Conservation (phyloP, 176 grass and related monocot genomes). For the Paspalum notatum region DNA sequence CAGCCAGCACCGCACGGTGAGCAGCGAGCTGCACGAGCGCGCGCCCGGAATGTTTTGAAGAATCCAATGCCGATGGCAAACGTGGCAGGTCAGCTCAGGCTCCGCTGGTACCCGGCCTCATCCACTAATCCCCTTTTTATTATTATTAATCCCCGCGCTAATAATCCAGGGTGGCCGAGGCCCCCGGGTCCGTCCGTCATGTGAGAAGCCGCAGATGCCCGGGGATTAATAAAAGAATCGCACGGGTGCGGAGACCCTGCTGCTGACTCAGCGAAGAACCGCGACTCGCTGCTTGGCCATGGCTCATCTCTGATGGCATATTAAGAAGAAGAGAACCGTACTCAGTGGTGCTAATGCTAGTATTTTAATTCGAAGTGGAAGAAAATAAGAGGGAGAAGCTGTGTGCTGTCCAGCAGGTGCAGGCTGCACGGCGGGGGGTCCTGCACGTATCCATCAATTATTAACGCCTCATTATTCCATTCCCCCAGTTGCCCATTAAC, state of each 20-base stretch:
- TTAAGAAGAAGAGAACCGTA: too few relatives aligned
- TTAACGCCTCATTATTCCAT: slow-evolving; percentile 20
- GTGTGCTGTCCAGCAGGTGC: background rate
- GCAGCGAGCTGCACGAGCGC: slow-evolving; percentile 30
- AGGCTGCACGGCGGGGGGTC: background rate
- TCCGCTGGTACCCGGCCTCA: slow-evolving; percentile 22
- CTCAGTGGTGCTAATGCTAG: too few relatives aligned
- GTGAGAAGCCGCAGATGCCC: background rate
- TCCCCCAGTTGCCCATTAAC: slow-evolving; percentile 1
- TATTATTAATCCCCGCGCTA: background rate
- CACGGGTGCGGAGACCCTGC: background rate
- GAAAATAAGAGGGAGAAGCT: background rate
- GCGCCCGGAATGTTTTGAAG: slow-evolving; percentile 41
- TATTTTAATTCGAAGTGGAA: too few relatives aligned
- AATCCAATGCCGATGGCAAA: slow-evolving; percentile 38
- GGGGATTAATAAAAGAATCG: background rate
- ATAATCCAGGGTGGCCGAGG: slow-evolving; percentile 20
- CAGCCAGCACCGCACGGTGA: slow-evolving; percentile 1
- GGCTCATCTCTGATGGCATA: slow-evolving; percentile 17
- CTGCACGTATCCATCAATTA: background rate
- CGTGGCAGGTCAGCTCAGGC: background rate
- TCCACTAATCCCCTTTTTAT: background rate
- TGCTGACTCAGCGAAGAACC: background rate
- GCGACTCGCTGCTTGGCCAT: background rate
- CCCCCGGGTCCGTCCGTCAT: slow-evolving; percentile 9